These are phyloP conservation scores for Tylopilus rubrobrunneus DNA, from an alignment of 768 basidiomycete genomes.

Conservation along the genomic window DNA sequence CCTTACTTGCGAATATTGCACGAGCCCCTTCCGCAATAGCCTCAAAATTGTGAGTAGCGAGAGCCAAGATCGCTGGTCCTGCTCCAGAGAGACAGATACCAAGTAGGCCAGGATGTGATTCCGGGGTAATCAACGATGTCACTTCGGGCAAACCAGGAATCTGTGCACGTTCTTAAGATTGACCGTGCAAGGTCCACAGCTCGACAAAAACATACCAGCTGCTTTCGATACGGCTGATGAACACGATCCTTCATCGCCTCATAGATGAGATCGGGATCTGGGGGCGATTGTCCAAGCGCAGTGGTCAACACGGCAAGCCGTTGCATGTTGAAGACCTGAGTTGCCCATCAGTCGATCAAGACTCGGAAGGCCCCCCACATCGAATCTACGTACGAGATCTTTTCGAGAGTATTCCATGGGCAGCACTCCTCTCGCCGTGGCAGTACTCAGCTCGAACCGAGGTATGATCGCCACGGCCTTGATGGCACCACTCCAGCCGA, in stretches of 20 bases:
- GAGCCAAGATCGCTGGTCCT: slow-evolving; percentile 94
- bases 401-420: slow-evolving; percentile 81
- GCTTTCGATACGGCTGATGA: slow-evolving; percentile 93
- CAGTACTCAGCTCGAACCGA: slow-evolving; percentile 93
- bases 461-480: slow-evolving; percentile 94
- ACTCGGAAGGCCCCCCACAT: background rate
- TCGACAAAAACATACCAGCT: slow-evolving; percentile 53
- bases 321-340: slow-evolving; percentile 95
- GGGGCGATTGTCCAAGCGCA: slow-evolving; percentile 84
- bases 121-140: slow-evolving; percentile 81
- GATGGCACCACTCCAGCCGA: slow-evolving; percentile 80
- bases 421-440: slow-evolving; percentile 87
- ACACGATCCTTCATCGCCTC: slow-evolving; percentile 99
- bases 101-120: slow-evolving; percentile 88
- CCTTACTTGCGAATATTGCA: slow-evolving; percentile 63
- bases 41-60: slow-evolving; percentile 84
- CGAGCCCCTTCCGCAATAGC: slow-evolving; percentile 80
- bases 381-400: slow-evolving; percentile 61
- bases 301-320: slow-evolving; percentile 94
- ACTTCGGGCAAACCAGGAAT: slow-evolving; percentile 96
- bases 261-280: slow-evolving; percentile 94
- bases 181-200: background rate
- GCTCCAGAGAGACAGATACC: slow-evolving; percentile 98
- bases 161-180: slow-evolving; percentile 37
- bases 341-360: background rate